Base-by-base conservation (phyloP, 495 filamentous ascomycete species). In the Talaromyces borbonicus region DNA sequence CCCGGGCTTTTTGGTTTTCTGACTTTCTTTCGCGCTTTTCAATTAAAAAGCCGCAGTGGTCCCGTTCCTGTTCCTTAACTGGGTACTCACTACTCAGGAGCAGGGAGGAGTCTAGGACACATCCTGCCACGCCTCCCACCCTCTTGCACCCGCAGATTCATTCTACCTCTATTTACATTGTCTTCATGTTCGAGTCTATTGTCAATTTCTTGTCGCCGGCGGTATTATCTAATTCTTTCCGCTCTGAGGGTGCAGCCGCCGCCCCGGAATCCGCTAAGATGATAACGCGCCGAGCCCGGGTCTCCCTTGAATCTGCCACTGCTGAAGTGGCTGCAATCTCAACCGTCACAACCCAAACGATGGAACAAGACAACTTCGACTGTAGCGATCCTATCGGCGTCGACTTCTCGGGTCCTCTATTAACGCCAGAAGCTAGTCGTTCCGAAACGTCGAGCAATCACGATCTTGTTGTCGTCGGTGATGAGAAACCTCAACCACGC, bases 401-500 rank as follows among this genome's bases (percentile, higher is more conserved):
- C 32, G 66, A 70, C 43, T 59, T 67, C 27, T 56, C 68, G 14
- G 68, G 65, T 56, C 66, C 69, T 49, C 61, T 72, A 12, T 56
- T 72, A 16, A 72, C 68, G 3, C 68, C 68, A 27, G 68, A 72
- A 44, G 64, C 66, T 32, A 69, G 68, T 48, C 66, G 68, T 46
- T 72, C 68, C n/a, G 68, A 72, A 47, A 72, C 68, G 1, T 72
- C 68, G 3, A 72, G 68, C 57, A 72, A 69, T 52, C 66, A 66
- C 55, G 68, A 69, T 52, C 61, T 66, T 60, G 62, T 62, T 56
- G 27, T 32, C 23, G 64, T 55, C 18, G 50, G 52, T 14, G 67
- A 71, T 16, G 68, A 72, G 48, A 68, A 66, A 50, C 52, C 61
- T 19, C 52, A 55, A 8, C 24, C 55, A 35, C 63, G 63, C 42